Conservation (phyloP, 1,284 basidiomycete species). For the Sanguinoderma infundibulare region DNA sequence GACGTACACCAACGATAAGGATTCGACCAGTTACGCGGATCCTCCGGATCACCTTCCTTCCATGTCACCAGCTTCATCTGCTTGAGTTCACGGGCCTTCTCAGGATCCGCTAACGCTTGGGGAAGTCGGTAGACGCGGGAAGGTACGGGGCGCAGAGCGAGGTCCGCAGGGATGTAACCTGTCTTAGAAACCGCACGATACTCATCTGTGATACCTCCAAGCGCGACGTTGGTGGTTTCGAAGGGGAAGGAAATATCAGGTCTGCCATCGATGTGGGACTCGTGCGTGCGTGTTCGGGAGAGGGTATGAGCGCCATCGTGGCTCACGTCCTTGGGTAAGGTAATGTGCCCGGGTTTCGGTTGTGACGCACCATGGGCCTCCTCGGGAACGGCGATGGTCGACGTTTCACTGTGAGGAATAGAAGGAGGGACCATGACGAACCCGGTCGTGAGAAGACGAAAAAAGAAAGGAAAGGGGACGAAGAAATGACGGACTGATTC, state of each 20-base stretch:
- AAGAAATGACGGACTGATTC: background rate
- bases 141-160: conserved; percentile 35
- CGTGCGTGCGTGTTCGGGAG: conserved; percentile 24
- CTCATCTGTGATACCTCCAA: conserved; percentile 38
- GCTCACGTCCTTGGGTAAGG: conserved; percentile 19
- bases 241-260: conserved; percentile 40
- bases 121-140: conserved; percentile 33
- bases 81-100: conserved; percentile 37
- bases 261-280: conserved; percentile 29
- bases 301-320: conserved; percentile 12
- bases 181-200: conserved; percentile 35
- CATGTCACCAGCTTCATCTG: conserved; percentile 39
- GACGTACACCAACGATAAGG: conserved; percentile 52
- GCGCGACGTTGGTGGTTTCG: conserved; percentile 34
- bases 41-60: conserved; percentile 53
- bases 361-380: conserved; percentile 9
- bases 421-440: conserved; percentile 23
- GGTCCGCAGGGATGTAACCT: conserved; percentile 33
- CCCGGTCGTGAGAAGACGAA: conserved; percentile 14
- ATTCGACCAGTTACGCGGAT: conserved; percentile 64
- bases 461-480: too few relatives aligned
- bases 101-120: conserved; percentile 35
- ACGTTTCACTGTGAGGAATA: conserved; percentile 30
- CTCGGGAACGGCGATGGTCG: conserved; percentile 29
- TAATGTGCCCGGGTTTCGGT: conserved; percentile 12